Percentiles rank a stretch among this genome's conserved stretches.
These are phyloP conservation scores for Suillus bovinus DNA, from an alignment of 768 basidiomycete genomes.

Conservation along the genomic window DNA sequence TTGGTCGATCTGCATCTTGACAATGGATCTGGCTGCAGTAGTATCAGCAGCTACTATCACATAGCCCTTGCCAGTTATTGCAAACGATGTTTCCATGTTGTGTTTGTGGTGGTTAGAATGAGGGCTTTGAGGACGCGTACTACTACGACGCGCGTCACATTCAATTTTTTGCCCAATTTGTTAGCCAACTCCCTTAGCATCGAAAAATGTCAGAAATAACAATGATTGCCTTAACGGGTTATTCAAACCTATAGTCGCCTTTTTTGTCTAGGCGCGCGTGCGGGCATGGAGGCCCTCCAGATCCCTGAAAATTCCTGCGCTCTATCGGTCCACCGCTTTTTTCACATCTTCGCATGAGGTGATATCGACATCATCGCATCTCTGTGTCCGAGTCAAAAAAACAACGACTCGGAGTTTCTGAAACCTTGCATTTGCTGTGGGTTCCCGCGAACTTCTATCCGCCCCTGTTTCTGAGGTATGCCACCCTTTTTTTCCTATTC, in stretches of 20 bases:
- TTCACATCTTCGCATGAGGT: background rate
- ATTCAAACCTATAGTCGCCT: background rate
- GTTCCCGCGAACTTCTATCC: background rate
- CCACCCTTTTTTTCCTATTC: background rate
- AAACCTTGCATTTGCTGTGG: background rate
- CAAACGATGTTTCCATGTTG: constrained; percentile 89
- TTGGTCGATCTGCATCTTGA: constrained; percentile 96
- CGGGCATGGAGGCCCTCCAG: background rate
- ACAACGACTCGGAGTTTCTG: background rate
- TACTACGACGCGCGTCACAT: constrained; percentile 32
- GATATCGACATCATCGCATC: too few species aligned
- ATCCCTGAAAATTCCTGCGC: background rate
- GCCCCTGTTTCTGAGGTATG: background rate
- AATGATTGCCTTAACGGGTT: background rate
- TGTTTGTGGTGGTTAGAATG: constrained; percentile 17
- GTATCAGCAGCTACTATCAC: constrained; percentile 92
- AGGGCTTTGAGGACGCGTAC: constrained; percentile 20
- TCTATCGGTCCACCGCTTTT: background rate
- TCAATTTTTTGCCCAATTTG: constrained; percentile 19
- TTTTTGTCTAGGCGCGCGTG: background rate
- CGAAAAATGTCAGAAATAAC: constrained; percentile 4
- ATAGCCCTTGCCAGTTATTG: constrained; percentile 89
- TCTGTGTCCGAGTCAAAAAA: background rate
- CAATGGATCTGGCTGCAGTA: constrained; percentile 85
- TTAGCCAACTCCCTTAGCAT: constrained; percentile 10